Conservation (phyloP, 2,329 filamentous ascomycete species). For the Claviceps purpurea region DNA sequence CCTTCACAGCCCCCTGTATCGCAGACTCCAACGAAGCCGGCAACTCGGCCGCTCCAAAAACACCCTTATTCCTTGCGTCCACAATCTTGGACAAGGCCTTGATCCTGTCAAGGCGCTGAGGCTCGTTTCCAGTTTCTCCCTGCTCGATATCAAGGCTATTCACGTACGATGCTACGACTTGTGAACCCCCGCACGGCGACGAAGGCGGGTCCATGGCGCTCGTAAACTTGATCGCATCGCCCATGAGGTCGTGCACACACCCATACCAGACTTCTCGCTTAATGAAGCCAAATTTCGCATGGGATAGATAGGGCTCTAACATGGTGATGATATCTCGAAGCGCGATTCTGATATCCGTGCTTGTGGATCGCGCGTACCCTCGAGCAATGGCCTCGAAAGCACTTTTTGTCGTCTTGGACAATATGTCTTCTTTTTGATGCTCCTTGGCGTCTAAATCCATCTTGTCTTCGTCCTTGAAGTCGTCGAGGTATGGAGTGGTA, state of each 20-base stretch:
- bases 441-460: conserved; percentile 57
- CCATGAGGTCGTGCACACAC: conserved; percentile 33
- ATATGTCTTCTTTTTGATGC: conserved; percentile 28
- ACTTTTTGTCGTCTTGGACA: conserved; percentile 31
- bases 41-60: conserved; percentile 23
- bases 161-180: conserved; percentile 25
- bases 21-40: conserved; percentile 18
- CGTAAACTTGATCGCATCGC: conserved; percentile 20
- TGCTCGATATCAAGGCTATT: conserved; percentile 32
- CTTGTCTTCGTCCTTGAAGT: conserved; percentile 41
- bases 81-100: conserved; percentile 31
- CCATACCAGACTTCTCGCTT: conserved; percentile 40
- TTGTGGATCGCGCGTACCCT: conserved; percentile 31
- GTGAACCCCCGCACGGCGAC: conserved; percentile 7
- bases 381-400: conserved; percentile 36
- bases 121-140: conserved; percentile 34
- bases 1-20: conserved; percentile 21
- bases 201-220: conserved; percentile 10
- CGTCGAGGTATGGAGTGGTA: conserved; percentile 48
- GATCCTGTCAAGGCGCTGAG: conserved; percentile 34
- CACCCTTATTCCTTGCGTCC: conserved; percentile 27
- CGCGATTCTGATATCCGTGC: conserved; percentile 21
- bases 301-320: conserved; percentile 27
- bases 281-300: conserved; percentile 26
- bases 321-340: conserved; percentile 26